Conservation (phyloP, 2,329 filamentous ascomycete species). For the Myotisia sp. region DNA sequence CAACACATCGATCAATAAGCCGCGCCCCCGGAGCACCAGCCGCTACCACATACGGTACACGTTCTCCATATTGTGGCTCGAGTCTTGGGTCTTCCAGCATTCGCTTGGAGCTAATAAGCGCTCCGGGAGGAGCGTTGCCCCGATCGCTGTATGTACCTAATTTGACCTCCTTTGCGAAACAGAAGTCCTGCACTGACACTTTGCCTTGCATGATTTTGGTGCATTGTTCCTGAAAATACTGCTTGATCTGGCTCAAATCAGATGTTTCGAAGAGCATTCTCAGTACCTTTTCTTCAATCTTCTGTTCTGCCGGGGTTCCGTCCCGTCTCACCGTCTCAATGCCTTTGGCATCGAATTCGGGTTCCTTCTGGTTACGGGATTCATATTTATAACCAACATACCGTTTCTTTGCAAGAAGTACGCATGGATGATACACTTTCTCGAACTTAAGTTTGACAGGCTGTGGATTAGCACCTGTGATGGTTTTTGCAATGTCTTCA, state of each 20-base stretch:
- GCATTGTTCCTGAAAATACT: slow-evolving; percentile 81
- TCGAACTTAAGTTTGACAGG: slow-evolving; percentile 96
- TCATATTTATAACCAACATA: slow-evolving; percentile 99
- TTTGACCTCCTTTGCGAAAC: slow-evolving; percentile 83
- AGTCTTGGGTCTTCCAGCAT: slow-evolving; percentile 77
- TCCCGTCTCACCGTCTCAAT: slow-evolving; percentile 95
- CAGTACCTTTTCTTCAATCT: slow-evolving; percentile 84
- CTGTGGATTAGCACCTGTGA: slow-evolving; percentile 79
- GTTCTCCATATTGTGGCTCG: slow-evolving; percentile 89
- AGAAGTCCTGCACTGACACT: slow-evolving; percentile 88
- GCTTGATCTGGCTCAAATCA: slow-evolving; percentile 77
- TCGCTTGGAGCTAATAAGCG: slow-evolving; percentile 67
- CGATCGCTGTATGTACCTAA: slow-evolving; percentile 76
- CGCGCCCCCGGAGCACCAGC: slow-evolving; percentile 74
- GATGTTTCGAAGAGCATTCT: slow-evolving; percentile 80
- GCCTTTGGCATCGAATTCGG: slow-evolving; percentile 93
- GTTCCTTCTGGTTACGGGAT: slow-evolving; percentile 54
- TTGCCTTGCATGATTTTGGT: slow-evolving; percentile 79
- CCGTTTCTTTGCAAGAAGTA: slow-evolving; percentile 88
- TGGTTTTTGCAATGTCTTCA: slow-evolving; percentile 72
- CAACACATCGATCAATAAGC: slow-evolving; percentile 77
- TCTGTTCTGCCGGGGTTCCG: slow-evolving; percentile 88
- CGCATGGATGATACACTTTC: slow-evolving; percentile 92
- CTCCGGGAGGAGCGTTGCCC: slow-evolving; percentile 69
- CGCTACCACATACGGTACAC: slow-evolving; percentile 86